Base-by-base conservation (phyloP, 164 flowering plant species). In the Vitis rupestris region DNA sequence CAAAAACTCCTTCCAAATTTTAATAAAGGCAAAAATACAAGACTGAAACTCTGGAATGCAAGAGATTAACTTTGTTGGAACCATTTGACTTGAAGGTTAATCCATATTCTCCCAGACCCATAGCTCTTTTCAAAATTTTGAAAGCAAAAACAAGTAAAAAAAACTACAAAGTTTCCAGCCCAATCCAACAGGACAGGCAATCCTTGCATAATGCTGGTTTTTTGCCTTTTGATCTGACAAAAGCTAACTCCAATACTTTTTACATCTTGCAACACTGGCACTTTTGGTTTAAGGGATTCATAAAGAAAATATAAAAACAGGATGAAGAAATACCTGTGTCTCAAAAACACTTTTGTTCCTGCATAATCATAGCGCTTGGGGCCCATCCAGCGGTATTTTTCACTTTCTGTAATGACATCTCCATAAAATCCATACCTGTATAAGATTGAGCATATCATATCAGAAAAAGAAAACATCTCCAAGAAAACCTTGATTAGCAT, bases 321-420 rank as follows among this genome's bases (percentile, higher is more conserved):
- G 52, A 49, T 52, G 23, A 59, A 15, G 27, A 64, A 31, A 61
- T 86, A 93, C 99, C 89, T 95, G 84, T 93, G 98, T 67, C 71
- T 83, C 78, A 93, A 60, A 76, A 95, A 95, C 72, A 93, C 99
- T 77, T 88, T 90, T 29, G 99, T 93, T 75, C 99, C 99, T 3
- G 94, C 96, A 89, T 81, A 90, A 78, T 95, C 98, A 81, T 95
- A 95, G 27, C 99, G 91, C 62, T 79, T 89, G 63, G 99, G 98
- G 57, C 98, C 99, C 97, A 95, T 93, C 99, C 99, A 95, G 59
- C 99, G 94, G 63, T 82, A 86, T 52, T 82, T 90, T 71, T 95
- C 99, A 78, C 99, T 95, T 78, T 95, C 99, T 9, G 82, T 80
- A 65, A 95, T 90, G 82, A 93, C 97, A 89, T 95, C 99, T 70